Evolutionary conservation across 257 asterid genomes (phyloP), one percentile per base, ranked within the genome.

Genomic region (Euphrasia confusa): DNA sequence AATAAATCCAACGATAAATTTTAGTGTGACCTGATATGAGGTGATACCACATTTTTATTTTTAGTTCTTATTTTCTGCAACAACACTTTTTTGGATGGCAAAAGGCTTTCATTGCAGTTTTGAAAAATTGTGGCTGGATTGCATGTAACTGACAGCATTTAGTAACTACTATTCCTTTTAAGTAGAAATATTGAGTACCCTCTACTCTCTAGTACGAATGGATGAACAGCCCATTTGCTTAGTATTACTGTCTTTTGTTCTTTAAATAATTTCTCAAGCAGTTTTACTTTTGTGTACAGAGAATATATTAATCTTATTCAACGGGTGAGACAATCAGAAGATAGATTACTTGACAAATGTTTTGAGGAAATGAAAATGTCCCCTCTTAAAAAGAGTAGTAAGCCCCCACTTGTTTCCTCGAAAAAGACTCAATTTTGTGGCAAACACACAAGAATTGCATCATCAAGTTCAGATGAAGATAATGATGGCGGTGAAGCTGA

Each of bases 381-480:
- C 64, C 61, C 75, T 75, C 77, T 61, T 33, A 78, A 77, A 66
- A 78, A 58, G 54, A 66, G 61, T 67, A 71, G 72, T 64, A 84
- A 77, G 30, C 89, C 78, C 11, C 87, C 90, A 0, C 80, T 84
- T 54, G 24, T 85, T 71, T 79, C 97, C 40, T 70, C 86, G 0
- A 75, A 48, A 40, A 72, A 65, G 65, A 61, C 68, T 63, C 71
- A 70, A 42, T 80, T 77, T 72, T 71, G 80, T 64, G 99, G 99
- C 57, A 81, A 71, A 74, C 99, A 93, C 78, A 74, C 42, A 61
- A 75, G 80, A 55, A 83, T 93, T 60, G 18, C 67, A 61, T 80
- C 87, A 21, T 81, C 93, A 9, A 82, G 88, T 79, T 89, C 99
- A 42, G 97, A 87, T 59, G 80, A 76, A 65, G 97, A 87, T 59